These are phyloP conservation scores for Leccinum angustisporum DNA, from an alignment of 1,284 basidiomycete species.

Conservation along the genomic window DNA sequence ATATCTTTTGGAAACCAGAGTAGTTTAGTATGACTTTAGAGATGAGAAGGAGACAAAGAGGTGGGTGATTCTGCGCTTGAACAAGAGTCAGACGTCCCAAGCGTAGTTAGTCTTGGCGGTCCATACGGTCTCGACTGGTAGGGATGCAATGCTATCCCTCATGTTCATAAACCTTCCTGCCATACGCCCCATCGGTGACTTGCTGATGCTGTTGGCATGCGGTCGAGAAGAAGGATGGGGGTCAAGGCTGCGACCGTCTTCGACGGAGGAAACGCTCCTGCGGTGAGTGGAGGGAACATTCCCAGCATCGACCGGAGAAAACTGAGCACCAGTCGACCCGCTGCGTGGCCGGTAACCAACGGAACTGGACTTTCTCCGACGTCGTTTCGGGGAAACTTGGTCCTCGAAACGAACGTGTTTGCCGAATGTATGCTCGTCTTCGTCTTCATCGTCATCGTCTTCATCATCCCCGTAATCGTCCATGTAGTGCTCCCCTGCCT, in stretches of 20 bases:
- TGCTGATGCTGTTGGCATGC: constrained; percentile 28
- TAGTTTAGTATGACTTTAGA: constrained; percentile 92
- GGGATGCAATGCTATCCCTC: constrained; percentile 52
- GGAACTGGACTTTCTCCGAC: constrained; percentile 40
- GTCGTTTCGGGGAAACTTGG: constrained; percentile 27
- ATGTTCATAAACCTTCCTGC: constrained; percentile 50
- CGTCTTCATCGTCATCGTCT: constrained; percentile 69
- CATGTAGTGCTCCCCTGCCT: constrained; percentile 45
- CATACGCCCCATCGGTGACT: constrained; percentile 45
- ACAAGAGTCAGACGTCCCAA: constrained; percentile 84
- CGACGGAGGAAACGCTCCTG: constrained; percentile 55
- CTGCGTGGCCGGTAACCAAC: constrained; percentile 28
- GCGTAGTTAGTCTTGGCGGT: constrained; percentile 83
- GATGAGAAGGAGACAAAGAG: constrained; percentile 86
- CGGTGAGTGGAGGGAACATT: constrained; percentile 33
- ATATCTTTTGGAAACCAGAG: constrained; percentile 93
- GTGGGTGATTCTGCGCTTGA: constrained; percentile 88
- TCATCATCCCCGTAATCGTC: constrained; percentile 63
- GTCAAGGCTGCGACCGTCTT: constrained; percentile 36
- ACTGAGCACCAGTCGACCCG: constrained; percentile 21
- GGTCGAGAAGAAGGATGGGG: constrained; percentile 33
- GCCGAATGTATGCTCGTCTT: constrained; percentile 45
- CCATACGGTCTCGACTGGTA: constrained; percentile 65
- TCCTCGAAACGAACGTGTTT: constrained; percentile 60
- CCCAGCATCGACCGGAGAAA: constrained; percentile 4